Evolutionary conservation across 257 asterid species (phyloP), one percentile per base, ranked within the genome.

Genomic region (Mentha longifolia): DNA sequence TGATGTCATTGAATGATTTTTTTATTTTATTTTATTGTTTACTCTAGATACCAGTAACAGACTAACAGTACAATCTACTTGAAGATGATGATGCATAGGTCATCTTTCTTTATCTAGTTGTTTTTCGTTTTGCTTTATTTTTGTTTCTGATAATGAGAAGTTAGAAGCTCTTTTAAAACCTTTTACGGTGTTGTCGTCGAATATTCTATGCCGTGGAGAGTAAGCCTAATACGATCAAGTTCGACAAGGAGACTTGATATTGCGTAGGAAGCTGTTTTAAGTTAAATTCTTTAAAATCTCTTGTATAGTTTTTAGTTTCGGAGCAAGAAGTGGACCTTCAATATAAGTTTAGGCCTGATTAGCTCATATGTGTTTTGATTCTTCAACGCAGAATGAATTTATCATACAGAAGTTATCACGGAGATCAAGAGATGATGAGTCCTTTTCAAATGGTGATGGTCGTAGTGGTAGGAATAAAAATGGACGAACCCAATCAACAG

Each of bases 371-470:
- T n/a, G n/a, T n/a, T n/a, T n/a, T n/a, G n/a, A n/a, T n/a, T n/a
- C 61, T 60, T 81, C 64, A 47, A 47, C 79, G 64, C 79, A 74
- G 80, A 77, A 73, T 60, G 81, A 68, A 61, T 72, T 19, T 62
- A 70, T 47, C 72, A 60, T 46, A 39, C 81, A 73, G 68, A 86
- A 76, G 74, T 78, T 73, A 58, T 67, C 65, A 12, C 50, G 49
- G 72, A 76, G 73, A 68, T 73, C 85, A 78, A 71, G 72, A 79
- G 80, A 75, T 13, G 92, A 84, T 39, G 74, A 37, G 58, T 22
- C 76, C 33, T 78, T 82, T 61, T 75, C 89, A 8, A 83, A 70
- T 75, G 82, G 79, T 65, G 85, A 85, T 35, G 76, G 73, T 67
- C 65, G 76, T 47, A 76, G 80, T 43, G 64, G 74, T 55, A 66